Evolutionary conservation across 257 asterid genomes (phyloP).

Genomic region (Henckelia pumila): DNA sequence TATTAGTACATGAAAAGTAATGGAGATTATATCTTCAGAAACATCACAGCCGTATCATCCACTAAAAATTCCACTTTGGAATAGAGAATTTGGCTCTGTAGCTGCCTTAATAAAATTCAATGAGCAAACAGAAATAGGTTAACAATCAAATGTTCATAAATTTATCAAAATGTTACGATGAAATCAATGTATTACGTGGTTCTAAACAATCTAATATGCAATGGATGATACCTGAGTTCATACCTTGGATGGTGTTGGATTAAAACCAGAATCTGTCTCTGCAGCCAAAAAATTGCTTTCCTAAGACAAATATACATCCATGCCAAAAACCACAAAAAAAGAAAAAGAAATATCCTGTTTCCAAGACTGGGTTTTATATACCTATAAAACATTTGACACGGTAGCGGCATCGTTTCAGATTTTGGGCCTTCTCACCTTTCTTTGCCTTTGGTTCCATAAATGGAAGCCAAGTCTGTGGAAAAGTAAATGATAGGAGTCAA

Average conservation of each 20-base stretch:
- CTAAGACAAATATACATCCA: conserved; percentile 5
- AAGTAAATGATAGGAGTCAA: too few species aligned
- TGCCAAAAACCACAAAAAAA: not conserved
- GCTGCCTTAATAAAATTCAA: not conserved
- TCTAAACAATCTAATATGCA: not conserved
- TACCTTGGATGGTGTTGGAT: conserved; percentile 79
- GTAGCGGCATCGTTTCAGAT: conserved; percentile 47
- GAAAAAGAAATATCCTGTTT: not conserved
- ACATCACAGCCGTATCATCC: not conserved
- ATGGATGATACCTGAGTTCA: conserved; percentile 13
- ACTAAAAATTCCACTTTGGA: not conserved
- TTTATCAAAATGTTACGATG: not conserved
- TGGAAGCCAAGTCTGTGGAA: conserved; percentile 62
- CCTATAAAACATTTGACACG: conserved; percentile 84
- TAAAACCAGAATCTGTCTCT: conserved; percentile 81
- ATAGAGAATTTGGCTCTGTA: not conserved
- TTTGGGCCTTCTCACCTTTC: conserved; percentile 41
- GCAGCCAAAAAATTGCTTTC: conserved; percentile 31
- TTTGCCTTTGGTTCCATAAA: conserved; percentile 64
- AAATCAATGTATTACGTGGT: not conserved
- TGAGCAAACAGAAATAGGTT: not conserved
- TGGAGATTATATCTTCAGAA: not conserved
- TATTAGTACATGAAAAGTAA: not conserved
- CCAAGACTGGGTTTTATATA: conserved; percentile 22
- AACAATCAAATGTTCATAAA: not conserved